phyloP scores from a whole-genome alignment of 495 filamentous ascomycete genomes.

The Cryomyces antarcticus region DNA sequence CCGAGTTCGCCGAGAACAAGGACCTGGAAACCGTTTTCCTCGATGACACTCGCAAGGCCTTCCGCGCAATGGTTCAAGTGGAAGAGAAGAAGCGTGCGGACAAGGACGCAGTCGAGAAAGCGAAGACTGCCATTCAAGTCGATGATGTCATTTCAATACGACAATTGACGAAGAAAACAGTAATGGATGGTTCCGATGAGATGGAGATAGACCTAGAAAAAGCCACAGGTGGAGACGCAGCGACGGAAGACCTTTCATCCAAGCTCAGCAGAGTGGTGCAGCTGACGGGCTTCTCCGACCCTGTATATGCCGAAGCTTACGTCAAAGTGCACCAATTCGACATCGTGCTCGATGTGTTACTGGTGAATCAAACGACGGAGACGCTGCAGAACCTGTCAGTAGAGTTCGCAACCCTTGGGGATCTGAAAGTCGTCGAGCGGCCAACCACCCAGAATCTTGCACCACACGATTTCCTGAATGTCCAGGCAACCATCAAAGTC shows the following conservation, averaged over 20 bases:
- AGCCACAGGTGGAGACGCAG: conserved; percentile 76
- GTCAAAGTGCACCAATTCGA: conserved; percentile 99
- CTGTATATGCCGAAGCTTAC: conserved; percentile 95
- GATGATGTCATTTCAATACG: conserved; percentile 87
- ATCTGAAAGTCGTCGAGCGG: conserved; percentile 93
- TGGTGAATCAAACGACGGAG: conserved; percentile 95
- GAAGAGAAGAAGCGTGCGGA: conserved; percentile 93
- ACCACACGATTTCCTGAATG: conserved; percentile 90
- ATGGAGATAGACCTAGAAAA: conserved; percentile 81
- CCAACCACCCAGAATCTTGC: conserved; percentile 90
- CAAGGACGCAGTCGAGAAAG: conserved; percentile 77
- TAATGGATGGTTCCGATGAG: conserved; percentile 64
- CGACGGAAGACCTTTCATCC: conserved; percentile 66
- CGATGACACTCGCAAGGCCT: conserved; percentile 89
- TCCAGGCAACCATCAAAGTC: conserved; percentile 98
- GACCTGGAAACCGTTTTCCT: conserved; percentile 83
- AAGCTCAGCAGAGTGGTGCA: conserved; percentile 95
- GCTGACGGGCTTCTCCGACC: conserved; percentile 93
- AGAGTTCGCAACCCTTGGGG: conserved; percentile 92
- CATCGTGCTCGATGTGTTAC: conserved; percentile 87
- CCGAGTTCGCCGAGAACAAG: conserved; percentile 76
- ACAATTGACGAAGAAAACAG: conserved; percentile 81
- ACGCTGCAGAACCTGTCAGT: conserved; percentile 94
- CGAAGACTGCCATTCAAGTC: conserved; percentile 84
- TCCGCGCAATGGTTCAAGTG: conserved; percentile 93